Conservation (phyloP, 139 green algal genomes). For the Trebouxia sp. region DNA sequence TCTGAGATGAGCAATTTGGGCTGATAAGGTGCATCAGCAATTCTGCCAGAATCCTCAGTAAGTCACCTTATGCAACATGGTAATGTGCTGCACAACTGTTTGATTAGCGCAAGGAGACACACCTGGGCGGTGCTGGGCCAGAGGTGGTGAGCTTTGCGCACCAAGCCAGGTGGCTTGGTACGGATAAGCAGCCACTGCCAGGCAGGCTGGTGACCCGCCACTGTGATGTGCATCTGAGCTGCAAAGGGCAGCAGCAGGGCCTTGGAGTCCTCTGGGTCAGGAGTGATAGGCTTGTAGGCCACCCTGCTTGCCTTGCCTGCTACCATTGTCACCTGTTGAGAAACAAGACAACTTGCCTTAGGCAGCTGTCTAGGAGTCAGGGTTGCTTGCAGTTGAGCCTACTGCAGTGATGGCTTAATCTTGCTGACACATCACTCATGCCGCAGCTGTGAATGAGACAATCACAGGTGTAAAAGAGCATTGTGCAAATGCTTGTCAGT, state of each 20-base stretch:
- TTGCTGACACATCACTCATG: neutral
- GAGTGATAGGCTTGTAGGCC: neutral
- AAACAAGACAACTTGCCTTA: too few relatives aligned
- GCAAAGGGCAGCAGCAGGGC: slow-evolving; percentile 19
- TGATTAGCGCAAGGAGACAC: too few relatives aligned
- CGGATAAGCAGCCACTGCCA: slow-evolving; percentile 11
- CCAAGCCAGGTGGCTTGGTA: neutral
- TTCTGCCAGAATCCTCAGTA: too few relatives aligned
- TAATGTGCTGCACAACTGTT: too few relatives aligned
- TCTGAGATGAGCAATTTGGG: too few relatives aligned
- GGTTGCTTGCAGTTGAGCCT: too few relatives aligned
- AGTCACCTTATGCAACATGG: too few relatives aligned
- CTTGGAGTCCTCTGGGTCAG: slow-evolving; percentile 11
- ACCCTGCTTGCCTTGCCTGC: slow-evolving; percentile 12
- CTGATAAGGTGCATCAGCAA: too few relatives aligned
- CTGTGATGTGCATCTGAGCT: slow-evolving; percentile 17
- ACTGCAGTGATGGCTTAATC: neutral
- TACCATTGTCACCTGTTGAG: neutral
- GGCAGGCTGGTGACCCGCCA: neutral
- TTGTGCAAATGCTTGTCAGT: too few relatives aligned
- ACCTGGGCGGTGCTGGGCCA: slow-evolving; percentile 2
- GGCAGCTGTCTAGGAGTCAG: too few relatives aligned
- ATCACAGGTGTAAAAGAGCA: too few relatives aligned
- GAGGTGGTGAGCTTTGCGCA: neutral
- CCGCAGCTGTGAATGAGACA: too few relatives aligned